These are phyloP conservation scores for Talaromyces liani DNA, from an alignment of 495 filamentous ascomycete species.

Conservation along the genomic window DNA sequence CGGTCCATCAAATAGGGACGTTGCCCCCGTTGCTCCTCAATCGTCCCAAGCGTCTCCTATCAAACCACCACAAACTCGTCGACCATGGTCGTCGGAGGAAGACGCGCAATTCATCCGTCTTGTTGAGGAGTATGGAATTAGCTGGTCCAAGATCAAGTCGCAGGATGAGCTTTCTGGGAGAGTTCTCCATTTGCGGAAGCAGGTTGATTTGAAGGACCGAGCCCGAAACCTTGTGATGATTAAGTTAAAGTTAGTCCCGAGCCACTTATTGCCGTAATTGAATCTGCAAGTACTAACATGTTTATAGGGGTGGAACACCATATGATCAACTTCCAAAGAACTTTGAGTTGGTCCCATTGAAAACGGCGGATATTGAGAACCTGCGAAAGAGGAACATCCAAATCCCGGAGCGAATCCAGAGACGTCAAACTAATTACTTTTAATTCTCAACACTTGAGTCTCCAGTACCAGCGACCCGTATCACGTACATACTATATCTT, in stretches of 20 bases:
- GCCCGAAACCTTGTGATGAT: constrained; percentile 56
- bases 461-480: neutral
- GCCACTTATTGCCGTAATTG: neutral
- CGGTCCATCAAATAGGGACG: neutral
- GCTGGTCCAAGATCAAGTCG: constrained; percentile 22
- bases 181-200: constrained; percentile 34
- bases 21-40: neutral
- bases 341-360: constrained; percentile 8
- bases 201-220: constrained; percentile 78
- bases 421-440: neutral
- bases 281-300: neutral
- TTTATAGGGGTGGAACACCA: neutral
- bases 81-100: constrained; percentile 18
- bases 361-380: constrained; percentile 7
- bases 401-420: neutral
- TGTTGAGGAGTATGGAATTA: constrained; percentile 14
- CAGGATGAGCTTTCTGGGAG: constrained; percentile 13
- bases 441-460: neutral
- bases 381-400: constrained; percentile 5
- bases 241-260: constrained; percentile 16
- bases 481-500: neutral
- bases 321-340: constrained; percentile 3
- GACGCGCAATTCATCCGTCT: constrained; percentile 22
- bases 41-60: neutral
- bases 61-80: neutral